Evolutionary conservation across 2,329 filamentous ascomycete species (phyloP), one percentile per base, ranked within the genome.

Genomic region (Waltergamsia citrina): DNA sequence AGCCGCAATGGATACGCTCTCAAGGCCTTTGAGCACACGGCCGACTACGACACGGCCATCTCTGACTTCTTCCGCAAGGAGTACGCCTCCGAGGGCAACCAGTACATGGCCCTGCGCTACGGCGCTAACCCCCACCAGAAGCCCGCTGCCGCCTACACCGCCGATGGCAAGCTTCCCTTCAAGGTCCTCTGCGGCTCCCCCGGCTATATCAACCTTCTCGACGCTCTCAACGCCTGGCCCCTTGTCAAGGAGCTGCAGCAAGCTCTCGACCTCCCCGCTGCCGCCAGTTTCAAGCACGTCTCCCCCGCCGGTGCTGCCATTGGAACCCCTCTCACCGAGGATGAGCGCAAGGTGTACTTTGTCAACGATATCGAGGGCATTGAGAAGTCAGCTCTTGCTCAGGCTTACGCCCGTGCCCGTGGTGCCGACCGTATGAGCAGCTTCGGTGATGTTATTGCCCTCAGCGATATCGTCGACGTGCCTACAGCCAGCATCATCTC

Each of bases 101-200:
- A 95, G 65, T 79, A 94, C 60, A 55, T 93, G 40, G 68, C 85
- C 39, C 80, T 98, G 43, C 82, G 92, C 49, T 98, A 98, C 59
- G 92, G 92, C 41, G 85, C 86, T 51, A 98, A 98, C 69, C 92
- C 92, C 21, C 92, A 98, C 65, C 92, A 98, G 67, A 96, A 95
- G 71, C 88, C 90, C 29, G 92, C 92, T 21, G 78, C 87, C 15
- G 88, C 90, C 34, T 95, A 77, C 57, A 75, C 81, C 46, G 71
- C 72, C 45, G 71, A 81, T 38, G 77, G 74, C 41, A 69, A 77
- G 45, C 68, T 19, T 98, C 92, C 92, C n/a, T 95, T 95, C 76
- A 94, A 90, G 67, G 86, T 93, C 19, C 77, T 96, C 9, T 70
- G 80, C 47, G 92, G 92, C 34, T 74, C 87, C 7, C 92, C 92